These are phyloP conservation scores for Fusarium sp. DNA, from an alignment of 2,329 filamentous ascomycete species.

Conservation along the genomic window DNA sequence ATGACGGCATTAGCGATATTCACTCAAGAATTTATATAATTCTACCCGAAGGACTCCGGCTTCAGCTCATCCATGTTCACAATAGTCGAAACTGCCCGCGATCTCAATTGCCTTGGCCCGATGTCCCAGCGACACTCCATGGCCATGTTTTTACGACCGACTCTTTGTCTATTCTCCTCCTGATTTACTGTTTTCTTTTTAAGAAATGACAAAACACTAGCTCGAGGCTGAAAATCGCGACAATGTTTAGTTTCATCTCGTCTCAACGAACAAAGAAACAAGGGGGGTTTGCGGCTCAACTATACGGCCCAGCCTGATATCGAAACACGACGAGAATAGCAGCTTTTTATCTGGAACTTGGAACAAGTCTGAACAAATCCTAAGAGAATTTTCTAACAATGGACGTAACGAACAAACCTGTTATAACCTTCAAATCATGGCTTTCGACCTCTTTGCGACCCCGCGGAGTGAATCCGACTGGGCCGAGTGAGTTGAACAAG, in stretches of 20 bases:
- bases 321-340: neutral
- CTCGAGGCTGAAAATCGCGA: too few relatives aligned
- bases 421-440: neutral
- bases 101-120: neutral
- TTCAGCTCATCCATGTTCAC: neutral
- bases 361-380: neutral
- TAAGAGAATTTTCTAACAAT: neutral
- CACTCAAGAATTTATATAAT: too few relatives aligned
- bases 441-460: neutral
- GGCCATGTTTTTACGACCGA: neutral
- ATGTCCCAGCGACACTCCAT: neutral
- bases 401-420: neutral
- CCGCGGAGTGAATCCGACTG: neutral
- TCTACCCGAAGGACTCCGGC: neutral
- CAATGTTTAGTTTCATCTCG: neutral
- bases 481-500: neutral
- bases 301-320: neutral
- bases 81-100: neutral
- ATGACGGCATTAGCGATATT: too few relatives aligned
- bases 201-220: neutral
- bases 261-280: neutral
- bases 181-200: neutral
- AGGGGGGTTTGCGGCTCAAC: neutral
- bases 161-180: neutral
- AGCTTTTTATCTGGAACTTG: neutral